phyloP scores from a whole-genome alignment of 768 basidiomycete genomes.

The Crassisporium funariophilum region DNA sequence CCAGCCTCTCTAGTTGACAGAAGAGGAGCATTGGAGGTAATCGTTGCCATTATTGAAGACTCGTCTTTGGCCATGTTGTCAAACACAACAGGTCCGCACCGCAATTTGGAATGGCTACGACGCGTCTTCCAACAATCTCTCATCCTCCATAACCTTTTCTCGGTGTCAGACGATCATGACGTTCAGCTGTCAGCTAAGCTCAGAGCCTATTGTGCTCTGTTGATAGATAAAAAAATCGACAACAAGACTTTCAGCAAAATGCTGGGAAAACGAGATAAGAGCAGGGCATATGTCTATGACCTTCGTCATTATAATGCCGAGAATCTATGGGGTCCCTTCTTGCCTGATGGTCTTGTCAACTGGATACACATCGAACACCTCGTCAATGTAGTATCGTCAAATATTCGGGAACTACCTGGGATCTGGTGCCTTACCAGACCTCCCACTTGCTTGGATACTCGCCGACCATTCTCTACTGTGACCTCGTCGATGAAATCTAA shows the following conservation, averaged over 20 bases:
- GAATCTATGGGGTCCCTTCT: constrained; percentile 64
- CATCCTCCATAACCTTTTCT: constrained; percentile 31
- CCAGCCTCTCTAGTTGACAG: constrained; percentile 26
- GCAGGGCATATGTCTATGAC: constrained; percentile 65
- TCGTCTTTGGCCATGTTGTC: constrained; percentile 25
- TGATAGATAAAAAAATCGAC: constrained; percentile 37
- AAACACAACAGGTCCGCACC: constrained; percentile 35
- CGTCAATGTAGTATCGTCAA: constrained; percentile 52
- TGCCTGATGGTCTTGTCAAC: constrained; percentile 43
- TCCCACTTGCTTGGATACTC: constrained; percentile 51
- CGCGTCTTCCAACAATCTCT: constrained; percentile 39
- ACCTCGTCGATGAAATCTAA: constrained; percentile 21
- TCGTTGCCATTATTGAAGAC: constrained; percentile 43
- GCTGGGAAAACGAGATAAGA: constrained; percentile 41
- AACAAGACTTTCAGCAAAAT: constrained; percentile 28
- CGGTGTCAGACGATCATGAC: constrained; percentile 12
- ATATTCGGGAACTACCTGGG: constrained; percentile 48
- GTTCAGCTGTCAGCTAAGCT: constrained; percentile 45
- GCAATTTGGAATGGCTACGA: constrained; percentile 49
- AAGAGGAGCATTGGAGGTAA: constrained; percentile 36
- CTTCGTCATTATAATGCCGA: constrained; percentile 55
- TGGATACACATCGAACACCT: constrained; percentile 69
- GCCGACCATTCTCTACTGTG: constrained; percentile 56
- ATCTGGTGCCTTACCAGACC: constrained; percentile 43
- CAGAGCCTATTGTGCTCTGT: constrained; percentile 49